phyloP scores from a whole-genome alignment of 257 asterid species.

The Verbena officinalis region DNA sequence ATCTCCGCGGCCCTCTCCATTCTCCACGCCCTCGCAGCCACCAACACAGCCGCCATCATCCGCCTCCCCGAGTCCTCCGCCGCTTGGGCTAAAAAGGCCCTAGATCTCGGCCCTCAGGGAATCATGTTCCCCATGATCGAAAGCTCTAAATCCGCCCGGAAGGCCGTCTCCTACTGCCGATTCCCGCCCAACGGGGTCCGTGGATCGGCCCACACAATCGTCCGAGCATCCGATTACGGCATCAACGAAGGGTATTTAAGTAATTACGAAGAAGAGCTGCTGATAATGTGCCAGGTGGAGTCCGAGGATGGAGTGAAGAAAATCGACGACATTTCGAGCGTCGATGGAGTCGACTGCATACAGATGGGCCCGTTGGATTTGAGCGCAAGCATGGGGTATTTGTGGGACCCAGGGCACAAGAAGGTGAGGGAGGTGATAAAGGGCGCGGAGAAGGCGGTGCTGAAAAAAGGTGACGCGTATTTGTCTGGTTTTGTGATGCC shows the following conservation, averaged over 20 bases:
- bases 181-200: conserved; percentile 78
- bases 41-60: conserved; percentile 70
- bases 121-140: conserved; percentile 94
- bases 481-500: conserved; percentile 86
- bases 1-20: conserved; percentile 72
- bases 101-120: conserved; percentile 90
- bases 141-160: conserved; percentile 59
- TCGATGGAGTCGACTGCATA: conserved; percentile 79
- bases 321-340: conserved; percentile 60
- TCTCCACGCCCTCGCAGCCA: conserved; percentile 71
- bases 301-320: conserved; percentile 64
- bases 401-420: conserved; percentile 91
- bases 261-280: conserved; percentile 65
- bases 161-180: conserved; percentile 73
- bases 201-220: conserved; percentile 83
- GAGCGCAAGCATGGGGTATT: conserved; percentile 85
- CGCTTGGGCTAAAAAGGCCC: conserved; percentile 82
- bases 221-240: conserved; percentile 80
- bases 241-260: conserved; percentile 66
- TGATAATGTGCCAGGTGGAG: conserved; percentile 86
- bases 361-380: conserved; percentile 92
- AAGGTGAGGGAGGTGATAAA: conserved; percentile 66
- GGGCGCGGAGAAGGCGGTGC: conserved; percentile 66
- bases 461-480: conserved; percentile 49
- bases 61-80: conserved; percentile 75